Base-by-base conservation (phyloP, 805 yeast species). In the Wickerhamiella azymoides region DNA sequence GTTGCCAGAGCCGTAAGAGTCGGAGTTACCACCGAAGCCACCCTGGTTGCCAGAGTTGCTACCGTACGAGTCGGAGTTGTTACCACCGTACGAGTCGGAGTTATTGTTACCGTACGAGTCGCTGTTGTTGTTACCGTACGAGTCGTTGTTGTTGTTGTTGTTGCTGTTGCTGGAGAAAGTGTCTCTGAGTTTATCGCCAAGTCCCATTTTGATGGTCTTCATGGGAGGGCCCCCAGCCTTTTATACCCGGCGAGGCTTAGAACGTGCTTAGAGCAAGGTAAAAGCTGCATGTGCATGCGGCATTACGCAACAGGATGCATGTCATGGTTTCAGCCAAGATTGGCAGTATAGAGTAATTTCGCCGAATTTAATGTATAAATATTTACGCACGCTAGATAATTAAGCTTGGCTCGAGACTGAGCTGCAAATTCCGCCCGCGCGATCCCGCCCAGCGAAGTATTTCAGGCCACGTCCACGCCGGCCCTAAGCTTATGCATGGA, bases 111-210 rank as follows among this genome's bases (percentile, higher is more conserved):
- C 41, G 35, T 39, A 39, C n/a, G 33, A 25, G 41, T 39, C 35
- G 39, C 16, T 10, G 25, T 36, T 17, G 39, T 9, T 8, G 9
- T 17, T 17, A 17, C 28, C 39, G 39, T 13, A 3, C 17, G 4
- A 2, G 39, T 24, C 9, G 5, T 8, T 6, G 37, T 21, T 21
- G 45, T 33, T 13, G 35, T 36, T 36, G 45, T 36, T 21, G 45
- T 42, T 26, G 45, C 25, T 32, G 40, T 30, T 19, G 36, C 43
- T 21, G 32, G 36, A 17, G 27, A 42, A 38, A 32, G 37, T 42
- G 14, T 42, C 45, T 37, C 33, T 42, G 30, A 42, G 37, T 30
- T 42, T 42, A 14, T 42, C 45, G 26, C 40, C 40, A 37, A 42
- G 35, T 32, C 45, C 45, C 45, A 42, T 42, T 25, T 39, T 30